These are phyloP conservation scores for Pyricularia pennisetigena DNA, from an alignment of 2,329 filamentous ascomycete species.

Conservation along the genomic window DNA sequence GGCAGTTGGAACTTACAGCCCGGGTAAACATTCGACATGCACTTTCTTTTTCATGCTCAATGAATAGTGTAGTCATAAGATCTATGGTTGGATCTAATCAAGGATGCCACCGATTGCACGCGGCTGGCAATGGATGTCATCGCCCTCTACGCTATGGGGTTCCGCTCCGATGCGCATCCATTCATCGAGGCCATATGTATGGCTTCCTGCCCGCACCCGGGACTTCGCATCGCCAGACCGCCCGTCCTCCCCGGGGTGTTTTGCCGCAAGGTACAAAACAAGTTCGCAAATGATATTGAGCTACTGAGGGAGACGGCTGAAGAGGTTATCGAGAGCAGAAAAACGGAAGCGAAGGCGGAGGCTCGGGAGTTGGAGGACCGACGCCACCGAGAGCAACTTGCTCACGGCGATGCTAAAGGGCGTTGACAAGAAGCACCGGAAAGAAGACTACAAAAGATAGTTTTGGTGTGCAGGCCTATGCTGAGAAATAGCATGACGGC, in stretches of 20 bases:
- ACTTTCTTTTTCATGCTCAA: no score
- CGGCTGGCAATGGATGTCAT: slow-evolving; percentile 65
- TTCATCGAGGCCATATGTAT: slow-evolving; percentile 48
- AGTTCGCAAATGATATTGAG: slow-evolving; percentile 6
- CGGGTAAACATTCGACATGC: no score
- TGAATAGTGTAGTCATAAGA: no score
- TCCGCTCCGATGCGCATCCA: slow-evolving; percentile 53
- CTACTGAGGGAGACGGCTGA: slow-evolving; percentile 7
- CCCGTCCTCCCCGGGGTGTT: slow-evolving; percentile 37
- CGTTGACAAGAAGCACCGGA: slow-evolving; percentile 14
- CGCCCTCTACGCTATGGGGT: slow-evolving; percentile 61
- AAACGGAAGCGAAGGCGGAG: slow-evolving; percentile 38
- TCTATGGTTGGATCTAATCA: no score
- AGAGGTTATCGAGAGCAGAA: slow-evolving; percentile 8
- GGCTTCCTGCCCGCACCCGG: slow-evolving; percentile 8
- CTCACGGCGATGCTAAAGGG: slow-evolving; percentile 36
- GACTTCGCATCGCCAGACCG: slow-evolving; percentile 24
- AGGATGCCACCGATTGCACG: slow-evolving; percentile 35
- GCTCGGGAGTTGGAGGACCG: slow-evolving; percentile 45
- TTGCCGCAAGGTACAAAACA: neutral
- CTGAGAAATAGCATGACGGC: slow-evolving; percentile 35
- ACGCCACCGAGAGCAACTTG: slow-evolving; percentile 39
- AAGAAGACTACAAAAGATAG: slow-evolving; percentile 13
- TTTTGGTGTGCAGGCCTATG: slow-evolving; percentile 44
- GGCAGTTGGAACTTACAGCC: no score